These are phyloP conservation scores for Seiridium unicorne DNA, from an alignment of 2,329 filamentous ascomycete species.

Conservation along the genomic window DNA sequence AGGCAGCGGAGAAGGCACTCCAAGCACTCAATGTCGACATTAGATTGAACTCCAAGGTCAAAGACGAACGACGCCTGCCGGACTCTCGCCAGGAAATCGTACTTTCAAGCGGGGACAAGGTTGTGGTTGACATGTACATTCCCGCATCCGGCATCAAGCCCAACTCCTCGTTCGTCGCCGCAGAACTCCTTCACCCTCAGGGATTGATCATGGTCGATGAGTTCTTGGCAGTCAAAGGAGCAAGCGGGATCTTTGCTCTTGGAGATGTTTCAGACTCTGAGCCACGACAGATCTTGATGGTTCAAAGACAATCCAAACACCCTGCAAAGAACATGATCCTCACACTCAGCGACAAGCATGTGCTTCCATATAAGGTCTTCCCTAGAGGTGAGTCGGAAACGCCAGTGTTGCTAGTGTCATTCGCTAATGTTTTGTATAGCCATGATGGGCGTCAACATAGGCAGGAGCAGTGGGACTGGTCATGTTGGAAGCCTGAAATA, in stretches of 20 bases:
- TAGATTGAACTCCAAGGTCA: conserved; percentile 9
- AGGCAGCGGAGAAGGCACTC: conserved; percentile 8
- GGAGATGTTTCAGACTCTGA: conserved; percentile 25
- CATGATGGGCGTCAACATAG: conserved; percentile 25
- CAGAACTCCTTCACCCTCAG: conserved; percentile 19
- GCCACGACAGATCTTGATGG: conserved; percentile 8
- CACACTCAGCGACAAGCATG: neutral
- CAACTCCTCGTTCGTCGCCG: conserved; percentile 24
- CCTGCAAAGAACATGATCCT: conserved; percentile 11
- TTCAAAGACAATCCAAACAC: conserved; percentile 7
- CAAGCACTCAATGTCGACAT: conserved; percentile 5
- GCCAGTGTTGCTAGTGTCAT: neutral
- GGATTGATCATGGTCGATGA: conserved; percentile 21
- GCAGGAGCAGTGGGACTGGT: conserved; percentile 22
- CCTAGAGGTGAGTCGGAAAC: conserved; percentile 1
- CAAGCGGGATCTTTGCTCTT: conserved; percentile 23
- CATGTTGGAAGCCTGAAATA: conserved; percentile 14
- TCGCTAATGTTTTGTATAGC: conserved; percentile 13
- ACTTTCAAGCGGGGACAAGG: conserved; percentile 21
- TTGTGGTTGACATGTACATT: conserved; percentile 26
- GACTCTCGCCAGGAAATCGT: conserved; percentile 10
- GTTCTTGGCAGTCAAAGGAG: conserved; percentile 18
- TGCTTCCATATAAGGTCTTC: conserved; percentile 8
- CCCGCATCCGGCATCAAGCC: conserved; percentile 25
- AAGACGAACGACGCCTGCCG: neutral